Conservation (phyloP, 768 basidiomycete genomes). For the Boletus rubropictus region DNA sequence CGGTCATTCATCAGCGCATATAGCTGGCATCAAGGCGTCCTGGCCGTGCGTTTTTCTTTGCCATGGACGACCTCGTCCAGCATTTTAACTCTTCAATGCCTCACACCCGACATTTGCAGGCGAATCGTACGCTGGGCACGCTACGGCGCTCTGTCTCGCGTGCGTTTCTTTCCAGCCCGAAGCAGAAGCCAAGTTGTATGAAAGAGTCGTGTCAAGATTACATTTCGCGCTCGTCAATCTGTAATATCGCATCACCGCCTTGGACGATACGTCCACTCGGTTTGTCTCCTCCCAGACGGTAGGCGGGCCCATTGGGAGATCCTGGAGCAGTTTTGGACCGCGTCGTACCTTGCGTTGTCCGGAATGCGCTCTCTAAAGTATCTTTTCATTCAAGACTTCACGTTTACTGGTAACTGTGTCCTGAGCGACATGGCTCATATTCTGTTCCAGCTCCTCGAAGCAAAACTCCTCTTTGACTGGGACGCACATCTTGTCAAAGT, state of each 20-base stretch:
- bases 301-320: conserved; percentile 23
- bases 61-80: background rate
- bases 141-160: conserved; percentile 36
- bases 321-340: conserved; percentile 39
- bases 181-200: conserved; percentile 46
- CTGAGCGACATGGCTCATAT: conserved; percentile 35
- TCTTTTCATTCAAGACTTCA: conserved; percentile 39
- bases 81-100: conserved; percentile 10
- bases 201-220: conserved; percentile 32
- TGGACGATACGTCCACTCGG: conserved; percentile 38
- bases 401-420: conserved; percentile 40
- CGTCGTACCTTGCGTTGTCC: conserved; percentile 39
- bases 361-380: conserved; percentile 40
- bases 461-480: conserved; percentile 46
- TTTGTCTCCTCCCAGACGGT: conserved; percentile 37
- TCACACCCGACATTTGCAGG: conserved; percentile 41
- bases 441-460: conserved; percentile 46
- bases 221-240: conserved; percentile 36
- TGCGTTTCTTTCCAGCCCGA: conserved; percentile 44
- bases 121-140: conserved; percentile 36
- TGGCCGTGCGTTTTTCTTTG: background rate
- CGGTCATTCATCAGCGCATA: background rate
- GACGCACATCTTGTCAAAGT: conserved; percentile 40
- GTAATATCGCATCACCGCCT: conserved; percentile 33
- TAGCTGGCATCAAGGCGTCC: background rate